Base-by-base conservation (phyloP, 176 grass and related monocot genomes). In the Poa pratensis region DNA sequence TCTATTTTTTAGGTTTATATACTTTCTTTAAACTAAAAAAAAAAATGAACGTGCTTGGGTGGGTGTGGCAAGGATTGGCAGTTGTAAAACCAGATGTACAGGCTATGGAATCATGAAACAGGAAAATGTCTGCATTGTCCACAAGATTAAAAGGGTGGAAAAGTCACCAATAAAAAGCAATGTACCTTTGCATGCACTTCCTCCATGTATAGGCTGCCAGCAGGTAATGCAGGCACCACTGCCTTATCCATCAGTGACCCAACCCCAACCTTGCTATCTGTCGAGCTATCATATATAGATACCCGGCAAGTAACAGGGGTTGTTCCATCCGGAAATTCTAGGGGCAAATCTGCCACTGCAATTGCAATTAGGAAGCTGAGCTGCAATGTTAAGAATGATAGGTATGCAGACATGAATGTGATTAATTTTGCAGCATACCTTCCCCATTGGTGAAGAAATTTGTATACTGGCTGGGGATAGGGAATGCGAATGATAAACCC, bases 291-390 rank as follows among this genome's bases (percentile, higher is more conserved):
- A 82, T 94, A 99, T 82, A 99, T 84, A 81, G 86, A 96, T 48
- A 99, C 91, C 20, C 96, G 90, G 53, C 91, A 99, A 42, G 96
- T 91, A 80, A 99, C 96, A 59, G 96, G 96, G 27, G 96, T 99
- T 69, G 96, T 99, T 76, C 96, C 96, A 76, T 99, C 94, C 55
- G 94, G 94, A 87, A 99, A 96, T 65, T 99, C 96, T 61, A 99
- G 81, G 73, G 93, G 96, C 72, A 99, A 79, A 83, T 96, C 90
- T 86, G 94, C 86, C 67, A 96, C 94, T 96, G 90, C 57, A 65
- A 95, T 67, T 69, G 53, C n/a, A 90, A 80, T 61, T 58, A 72
- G 19, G 46, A 22, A 89, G 83, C 15, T 52, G 24, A 72, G 40
- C 39, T 72, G 72, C 80, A 39, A 83, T 75, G 60, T 28, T 23